phyloP scores from a whole-genome alignment of 176 grass and related monocot genomes.

The Aegilops tauschii region DNA sequence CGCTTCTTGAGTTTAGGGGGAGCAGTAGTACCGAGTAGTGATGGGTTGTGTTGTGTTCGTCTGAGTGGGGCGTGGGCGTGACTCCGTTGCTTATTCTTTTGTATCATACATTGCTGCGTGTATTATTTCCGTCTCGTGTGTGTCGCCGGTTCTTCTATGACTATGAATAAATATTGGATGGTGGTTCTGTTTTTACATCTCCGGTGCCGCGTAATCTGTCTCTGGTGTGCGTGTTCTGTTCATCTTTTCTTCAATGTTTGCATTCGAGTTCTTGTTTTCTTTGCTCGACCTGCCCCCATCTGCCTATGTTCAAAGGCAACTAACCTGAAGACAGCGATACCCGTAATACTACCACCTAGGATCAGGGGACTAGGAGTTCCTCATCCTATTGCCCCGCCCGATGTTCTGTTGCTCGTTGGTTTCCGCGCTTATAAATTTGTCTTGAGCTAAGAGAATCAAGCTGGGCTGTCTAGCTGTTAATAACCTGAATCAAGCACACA shows the following conservation, averaged over 20 bases:
- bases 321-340: background rate
- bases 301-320: no score
- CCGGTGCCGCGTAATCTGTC: no score
- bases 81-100: conserved; percentile 43
- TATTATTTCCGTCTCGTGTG: background rate
- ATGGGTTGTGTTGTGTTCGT: background rate
- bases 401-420: background rate
- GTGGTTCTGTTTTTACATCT: background rate
- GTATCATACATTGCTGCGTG: conserved; percentile 42
- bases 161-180: conserved; percentile 40
- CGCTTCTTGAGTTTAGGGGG: conserved; percentile 5
- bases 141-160: conserved; percentile 22
- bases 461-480: background rate
- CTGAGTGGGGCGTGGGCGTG: background rate
- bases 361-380: background rate
- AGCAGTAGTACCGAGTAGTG: background rate
- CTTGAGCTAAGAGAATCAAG: background rate
- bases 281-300: no score
- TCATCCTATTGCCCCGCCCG: background rate
- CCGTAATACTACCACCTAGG: background rate
- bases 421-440: background rate
- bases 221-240: background rate
- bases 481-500: no score
- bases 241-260: background rate
- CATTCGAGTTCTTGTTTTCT: background rate